Evolutionary conservation across 1,139 yeast genomes (phyloP).

Genomic region (Lodderomyces orthopsilosis): DNA sequence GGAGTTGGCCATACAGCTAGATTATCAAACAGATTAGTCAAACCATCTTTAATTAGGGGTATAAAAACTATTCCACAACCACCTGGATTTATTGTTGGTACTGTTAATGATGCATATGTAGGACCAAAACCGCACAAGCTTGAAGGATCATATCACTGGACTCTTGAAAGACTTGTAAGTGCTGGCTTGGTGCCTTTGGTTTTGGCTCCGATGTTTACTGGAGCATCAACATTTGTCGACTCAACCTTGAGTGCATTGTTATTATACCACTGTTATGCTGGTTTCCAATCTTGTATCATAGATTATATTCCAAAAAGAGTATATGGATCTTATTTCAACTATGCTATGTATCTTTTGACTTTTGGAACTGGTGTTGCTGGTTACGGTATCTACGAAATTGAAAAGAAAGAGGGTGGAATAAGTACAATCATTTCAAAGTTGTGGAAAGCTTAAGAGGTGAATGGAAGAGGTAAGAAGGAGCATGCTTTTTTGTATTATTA

Average conservation of each 20-base stretch:
- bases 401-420: constrained; percentile 56
- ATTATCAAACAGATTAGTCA: constrained; percentile 7
- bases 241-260: constrained; percentile 61
- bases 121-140: constrained; percentile 57
- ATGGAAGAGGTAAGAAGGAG: not conserved
- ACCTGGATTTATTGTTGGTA: constrained; percentile 66
- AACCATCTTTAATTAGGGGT: constrained; percentile 25
- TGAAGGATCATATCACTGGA: constrained; percentile 91
- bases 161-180: constrained; percentile 70
- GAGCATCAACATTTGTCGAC: constrained; percentile 71
- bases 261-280: constrained; percentile 74
- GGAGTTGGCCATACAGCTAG: constrained; percentile 1
- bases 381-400: constrained; percentile 80
- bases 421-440: constrained; percentile 33
- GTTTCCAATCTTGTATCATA: constrained; percentile 80
- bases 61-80: constrained; percentile 55
- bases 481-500: constrained; percentile 2
- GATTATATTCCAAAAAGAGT: constrained; percentile 88
- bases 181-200: constrained; percentile 72
- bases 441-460: constrained; percentile 34
- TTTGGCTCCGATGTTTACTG: constrained; percentile 67
- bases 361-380: constrained; percentile 70
- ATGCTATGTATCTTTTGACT: constrained; percentile 62
- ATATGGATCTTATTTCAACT: constrained; percentile 67
- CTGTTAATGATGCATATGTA: constrained; percentile 77